Evolutionary conservation across 139 green algal genomes (phyloP), one percentile per base, ranked within the genome.

Genomic region (Asterochloris erici): DNA sequence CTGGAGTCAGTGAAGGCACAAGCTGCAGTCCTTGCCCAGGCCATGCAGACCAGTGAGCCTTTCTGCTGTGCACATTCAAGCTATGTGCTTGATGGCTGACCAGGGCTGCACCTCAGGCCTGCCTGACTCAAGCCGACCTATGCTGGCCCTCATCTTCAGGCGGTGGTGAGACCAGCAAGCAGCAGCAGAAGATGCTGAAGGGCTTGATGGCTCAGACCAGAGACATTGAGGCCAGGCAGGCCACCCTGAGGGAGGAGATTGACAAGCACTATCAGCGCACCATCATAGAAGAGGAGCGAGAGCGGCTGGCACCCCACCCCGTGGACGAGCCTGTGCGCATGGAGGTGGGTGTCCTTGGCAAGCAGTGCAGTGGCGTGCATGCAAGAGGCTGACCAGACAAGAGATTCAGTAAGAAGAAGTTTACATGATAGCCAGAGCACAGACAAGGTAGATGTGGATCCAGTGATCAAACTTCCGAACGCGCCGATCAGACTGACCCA

Each of bases 1-100:
- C 78, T 82, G 17, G 23, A 66, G 0, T 27, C 27, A 0, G 78
- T 82, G 27, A 61, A 82, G 27, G 78, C 78, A 12, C 78, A 82
- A 74, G 78, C 78, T 27, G 78, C 63, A 74, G 26, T 26, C 28
- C 26, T 82, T 23, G 78, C 69, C 13, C 61, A 66, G 38, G 63
- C 63, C 16, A 29, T 82, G 27, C 73, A 73, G 61, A 82, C 68
- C 60, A 63, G 78, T 73, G 61, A 54, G 47, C 29, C 21, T 26
- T 26, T 15, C 4, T 54, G 12, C n/a, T 73, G 15, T 23, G n/a
- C 24, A 38, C 24, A 54, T 24, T 14, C 24, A 47, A 11, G 12
- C 11, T 38, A 27, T 1, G 23, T 27, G 28, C 1, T 28, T 11
- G 19, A 27, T 63, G 0, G 16, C 14, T 13, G 74, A 79, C 9